These are phyloP conservation scores for Anisogramma anomala DNA, from an alignment of 2,329 filamentous ascomycete species.

Conservation along the genomic window DNA sequence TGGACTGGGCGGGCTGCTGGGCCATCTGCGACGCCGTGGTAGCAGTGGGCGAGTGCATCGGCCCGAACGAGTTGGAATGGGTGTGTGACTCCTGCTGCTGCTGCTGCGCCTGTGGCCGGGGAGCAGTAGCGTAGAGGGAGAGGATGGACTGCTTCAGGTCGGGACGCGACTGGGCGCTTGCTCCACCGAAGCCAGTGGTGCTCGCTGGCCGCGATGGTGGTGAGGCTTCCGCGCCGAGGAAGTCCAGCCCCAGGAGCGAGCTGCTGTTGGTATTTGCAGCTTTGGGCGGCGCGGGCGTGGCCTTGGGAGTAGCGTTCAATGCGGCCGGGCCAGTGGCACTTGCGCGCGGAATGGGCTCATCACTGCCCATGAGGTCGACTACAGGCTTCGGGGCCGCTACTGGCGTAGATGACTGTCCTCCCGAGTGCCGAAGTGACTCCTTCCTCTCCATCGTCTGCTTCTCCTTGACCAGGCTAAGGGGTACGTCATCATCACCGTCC, in stretches of 20 bases:
- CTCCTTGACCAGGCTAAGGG: conserved; percentile 51
- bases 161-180: conserved; percentile 61
- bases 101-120: conserved; percentile 57
- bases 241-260: conserved; percentile 83
- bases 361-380: conserved; percentile 74
- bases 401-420: conserved; percentile 23
- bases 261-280: conserved; percentile 63
- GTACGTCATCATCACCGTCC: conserved; percentile 75
- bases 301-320: conserved; percentile 46
- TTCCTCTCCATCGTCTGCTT: conserved; percentile 53
- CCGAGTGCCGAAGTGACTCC: conserved; percentile 45
- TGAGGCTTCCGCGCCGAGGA: conserved; percentile 63
- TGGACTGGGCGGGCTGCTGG: conserved; percentile 32
- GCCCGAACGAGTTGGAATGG: conserved; percentile 56
- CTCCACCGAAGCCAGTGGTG: conserved; percentile 53
- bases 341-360: conserved; percentile 56
- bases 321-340: conserved; percentile 59
- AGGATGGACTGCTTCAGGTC: conserved; percentile 96
- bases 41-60: conserved; percentile 46
- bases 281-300: conserved; percentile 55
- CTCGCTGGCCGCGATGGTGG: conserved; percentile 73
- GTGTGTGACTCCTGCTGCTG: conserved; percentile 37
- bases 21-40: conserved; percentile 21
- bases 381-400: conserved; percentile 31
- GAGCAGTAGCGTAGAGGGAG: conserved; percentile 79